A percentile compares a stretch with the other conserved stretches of the same genome.
phyloP scores from a whole-genome alignment of 371 early-diverging fungal species.

The Rhizopus delemar region DNA sequence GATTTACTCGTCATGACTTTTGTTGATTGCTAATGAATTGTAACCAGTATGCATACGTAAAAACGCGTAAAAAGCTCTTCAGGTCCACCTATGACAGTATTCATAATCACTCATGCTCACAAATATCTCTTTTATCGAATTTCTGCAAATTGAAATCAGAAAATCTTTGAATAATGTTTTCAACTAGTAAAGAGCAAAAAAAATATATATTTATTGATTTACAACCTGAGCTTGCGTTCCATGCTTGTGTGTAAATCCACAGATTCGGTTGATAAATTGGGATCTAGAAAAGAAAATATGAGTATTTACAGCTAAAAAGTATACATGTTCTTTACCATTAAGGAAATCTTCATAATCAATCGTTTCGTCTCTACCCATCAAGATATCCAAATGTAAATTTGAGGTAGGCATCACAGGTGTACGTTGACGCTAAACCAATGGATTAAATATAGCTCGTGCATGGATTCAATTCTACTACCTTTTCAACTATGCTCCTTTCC shows the following conservation, averaged over 20 bases:
- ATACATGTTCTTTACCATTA: slow-evolving; percentile 54
- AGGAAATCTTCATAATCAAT: slow-evolving; percentile 92
- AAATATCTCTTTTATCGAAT: slow-evolving; percentile 63
- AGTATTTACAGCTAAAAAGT: not conserved
- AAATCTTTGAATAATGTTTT: slow-evolving; percentile 62
- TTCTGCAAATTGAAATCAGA: slow-evolving; percentile 78
- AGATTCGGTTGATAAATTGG: slow-evolving; percentile 61
- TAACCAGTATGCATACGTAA: too few relatives aligned
- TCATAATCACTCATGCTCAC: too few relatives aligned
- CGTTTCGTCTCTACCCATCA: slow-evolving; percentile 83
- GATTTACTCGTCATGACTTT: too few relatives aligned
- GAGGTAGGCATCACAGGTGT: slow-evolving; percentile 71
- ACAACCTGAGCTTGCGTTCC: slow-evolving; percentile 59
- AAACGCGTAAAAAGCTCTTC: too few relatives aligned
- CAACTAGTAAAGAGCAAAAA: slow-evolving; percentile 61
- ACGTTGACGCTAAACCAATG: slow-evolving; percentile 42
- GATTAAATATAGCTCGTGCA: not conserved
- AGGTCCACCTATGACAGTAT: too few relatives aligned
- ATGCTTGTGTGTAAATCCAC: slow-evolving; percentile 67
- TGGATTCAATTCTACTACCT: slow-evolving; percentile 48
- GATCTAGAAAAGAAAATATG: slow-evolving; percentile 40
- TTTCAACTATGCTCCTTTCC: slow-evolving; percentile 75
- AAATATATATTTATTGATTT: slow-evolving; percentile 19
- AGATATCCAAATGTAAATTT: slow-evolving; percentile 82
- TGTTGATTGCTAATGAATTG: too few relatives aligned